Evolutionary conservation across 768 basidiomycete species (phyloP), one percentile per base, ranked within the genome.

Genomic region (Dioszegia crocea): DNA sequence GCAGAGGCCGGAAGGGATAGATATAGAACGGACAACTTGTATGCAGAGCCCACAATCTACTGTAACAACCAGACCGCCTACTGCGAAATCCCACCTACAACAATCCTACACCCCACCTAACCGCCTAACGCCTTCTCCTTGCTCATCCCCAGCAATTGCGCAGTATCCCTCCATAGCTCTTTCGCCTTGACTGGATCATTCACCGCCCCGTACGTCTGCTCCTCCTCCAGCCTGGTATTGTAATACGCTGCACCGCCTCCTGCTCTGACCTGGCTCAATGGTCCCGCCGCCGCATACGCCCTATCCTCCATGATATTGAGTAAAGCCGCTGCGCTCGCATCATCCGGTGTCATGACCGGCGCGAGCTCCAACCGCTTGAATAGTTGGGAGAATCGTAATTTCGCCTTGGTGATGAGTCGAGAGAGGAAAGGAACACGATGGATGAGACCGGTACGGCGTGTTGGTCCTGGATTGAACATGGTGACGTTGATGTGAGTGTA

Each of bases 391-490:
- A 38, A 52, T 8, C 39, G 16, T 6, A 38, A 11, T n/a, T 11
- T 33, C 19, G 3, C 3, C 10, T 3, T 11, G 4, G 23, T 3
- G 36, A 52, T 19, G 4, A 24, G 11, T n/a, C 19, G 51, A 39
- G 3, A 4, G 38, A 52, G 5, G 3, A 3, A 21, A 11, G 51
- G 31, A 10, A 16, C 16, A n/a, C 39, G 33, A 21, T 33, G 51
- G 33, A 52, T 6, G 11, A 52, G 31, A 12, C 33, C 31, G 23
- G 51, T 52, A 39, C 51, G 33, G 51, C 51, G 33, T 33, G 39
- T 52, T 12, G 51, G n/a, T 38, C 51, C 51, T 5, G 51, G 51
- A 40, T 52, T 24, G 51, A 39, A 52, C 51, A 52, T 52, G 51
- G 23, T 33, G 12, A 39, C 33, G 33, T 23, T 9, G 39, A 52